A percentile compares a stretch with the other conserved stretches of the same genome.
These are phyloP conservation scores for Pythium dissimile DNA, from an alignment of 352 stramenopile genomes.

Conservation along the genomic window DNA sequence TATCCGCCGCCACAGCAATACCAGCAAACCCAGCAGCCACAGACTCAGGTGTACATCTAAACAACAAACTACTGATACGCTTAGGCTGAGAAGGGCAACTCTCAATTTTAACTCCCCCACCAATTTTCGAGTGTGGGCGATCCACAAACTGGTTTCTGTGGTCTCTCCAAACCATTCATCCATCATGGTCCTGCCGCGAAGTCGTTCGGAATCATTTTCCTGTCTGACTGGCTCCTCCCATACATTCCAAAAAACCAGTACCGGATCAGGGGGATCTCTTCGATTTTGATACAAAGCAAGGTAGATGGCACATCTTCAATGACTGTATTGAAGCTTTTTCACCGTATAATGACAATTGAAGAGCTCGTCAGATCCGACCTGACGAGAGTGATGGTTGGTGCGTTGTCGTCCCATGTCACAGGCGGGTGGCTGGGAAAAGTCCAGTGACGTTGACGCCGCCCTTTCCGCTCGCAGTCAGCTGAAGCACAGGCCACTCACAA, in stretches of 20 bases:
- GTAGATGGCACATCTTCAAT: background rate
- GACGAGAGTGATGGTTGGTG: slow-evolving; percentile 2
- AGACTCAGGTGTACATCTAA: slow-evolving; percentile 13
- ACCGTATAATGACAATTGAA: slow-evolving; percentile 5
- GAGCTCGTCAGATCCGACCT: background rate
- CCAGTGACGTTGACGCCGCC: slow-evolving; percentile 1
- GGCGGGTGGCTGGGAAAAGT: slow-evolving; percentile 1
- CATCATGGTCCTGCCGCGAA: background rate
- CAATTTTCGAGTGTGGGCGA: too few species aligned
- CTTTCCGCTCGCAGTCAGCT: slow-evolving; percentile 8
- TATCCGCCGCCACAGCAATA: slow-evolving; percentile 1
- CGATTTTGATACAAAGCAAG: slow-evolving; percentile 1
- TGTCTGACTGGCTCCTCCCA: slow-evolving; percentile 15
- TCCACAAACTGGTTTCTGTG: too few species aligned
- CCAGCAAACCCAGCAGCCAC: slow-evolving; percentile 2
- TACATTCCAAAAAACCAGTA: background rate
- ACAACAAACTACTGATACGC: too few species aligned
- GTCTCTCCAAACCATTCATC: background rate
- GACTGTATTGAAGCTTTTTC: background rate
- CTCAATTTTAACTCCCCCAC: too few species aligned
- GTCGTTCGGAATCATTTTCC: slow-evolving; percentile 1
- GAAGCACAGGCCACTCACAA: background rate
- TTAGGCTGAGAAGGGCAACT: too few species aligned
- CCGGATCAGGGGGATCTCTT: slow-evolving; percentile 12
- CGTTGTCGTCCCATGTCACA: slow-evolving; percentile 7